phyloP scores from a whole-genome alignment of 164 flowering plant genomes.

The Macadamia integrifolia region DNA sequence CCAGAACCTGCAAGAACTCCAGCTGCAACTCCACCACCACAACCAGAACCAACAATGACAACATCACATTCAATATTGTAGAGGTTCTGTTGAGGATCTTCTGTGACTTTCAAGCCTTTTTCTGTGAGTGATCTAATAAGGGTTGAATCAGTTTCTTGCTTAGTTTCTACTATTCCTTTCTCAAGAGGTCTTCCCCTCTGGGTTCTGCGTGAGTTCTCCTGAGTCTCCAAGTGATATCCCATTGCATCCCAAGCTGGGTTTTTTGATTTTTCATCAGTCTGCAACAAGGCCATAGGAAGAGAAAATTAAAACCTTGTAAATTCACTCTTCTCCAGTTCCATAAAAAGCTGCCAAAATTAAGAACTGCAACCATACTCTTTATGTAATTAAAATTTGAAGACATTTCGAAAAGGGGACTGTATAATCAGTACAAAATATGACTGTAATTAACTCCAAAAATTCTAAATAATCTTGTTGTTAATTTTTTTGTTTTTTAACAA shows the following conservation, averaged over 20 bases:
- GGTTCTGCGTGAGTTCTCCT: slow-evolving; percentile 9
- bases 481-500: too few species aligned
- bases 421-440: too few species aligned
- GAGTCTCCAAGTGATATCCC: slow-evolving; percentile 27
- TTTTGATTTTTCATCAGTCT: slow-evolving; percentile 41
- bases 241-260: slow-evolving; percentile 55
- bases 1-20: slow-evolving; percentile 58
- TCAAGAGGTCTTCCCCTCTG: slow-evolving; percentile 35
- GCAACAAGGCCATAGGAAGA: slow-evolving; percentile 8
- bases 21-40: slow-evolving; percentile 77
- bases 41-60: slow-evolving; percentile 63
- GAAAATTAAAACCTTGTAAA: background rate
- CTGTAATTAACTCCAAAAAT: too few species aligned
- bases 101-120: slow-evolving; percentile 40
- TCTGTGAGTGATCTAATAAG: slow-evolving; percentile 30
- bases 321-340: too few species aligned
- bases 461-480: too few species aligned
- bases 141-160: slow-evolving; percentile 28
- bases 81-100: slow-evolving; percentile 19
- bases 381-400: background rate
- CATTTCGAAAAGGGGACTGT: too few species aligned
- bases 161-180: slow-evolving; percentile 47
- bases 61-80: slow-evolving; percentile 54
- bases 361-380: too few species aligned
- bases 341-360: background rate